Conservation (phyloP, 2,329 filamentous ascomycete genomes). For the Nigrospora sphaerica region DNA sequence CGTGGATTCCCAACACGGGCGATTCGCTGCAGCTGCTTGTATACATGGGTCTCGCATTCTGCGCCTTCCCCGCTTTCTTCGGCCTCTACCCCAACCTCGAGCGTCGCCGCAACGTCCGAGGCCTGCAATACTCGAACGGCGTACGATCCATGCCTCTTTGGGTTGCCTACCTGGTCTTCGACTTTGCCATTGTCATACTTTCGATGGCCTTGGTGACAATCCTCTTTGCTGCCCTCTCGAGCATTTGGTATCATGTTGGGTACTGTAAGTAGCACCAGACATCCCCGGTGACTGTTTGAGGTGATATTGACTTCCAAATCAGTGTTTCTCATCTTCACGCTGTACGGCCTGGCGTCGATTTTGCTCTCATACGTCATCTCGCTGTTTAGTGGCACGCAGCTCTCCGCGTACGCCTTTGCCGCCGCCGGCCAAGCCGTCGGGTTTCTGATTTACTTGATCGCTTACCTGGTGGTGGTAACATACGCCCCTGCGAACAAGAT, state of each 20-base stretch:
- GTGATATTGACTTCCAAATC: too few species aligned
- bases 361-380: conserved; percentile 77
- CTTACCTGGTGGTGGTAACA: conserved; percentile 65
- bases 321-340: conserved; percentile 69
- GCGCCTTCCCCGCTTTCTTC: conserved; percentile 79
- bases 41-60: conserved; percentile 75
- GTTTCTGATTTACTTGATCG: conserved; percentile 66
- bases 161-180: conserved; percentile 75
- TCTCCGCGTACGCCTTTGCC: conserved; percentile 78
- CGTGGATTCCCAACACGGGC: conserved; percentile 62
- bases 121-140: conserved; percentile 86
- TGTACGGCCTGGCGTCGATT: conserved; percentile 74
- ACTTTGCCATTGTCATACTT: conserved; percentile 66
- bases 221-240: conserved; percentile 59
- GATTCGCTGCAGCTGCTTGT: conserved; percentile 71
- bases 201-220: conserved; percentile 59
- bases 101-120: conserved; percentile 69
- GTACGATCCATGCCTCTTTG: conserved; percentile 77
- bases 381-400: conserved; percentile 69
- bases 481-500: conserved; percentile 65
- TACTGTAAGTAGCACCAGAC: conserved; percentile 36
- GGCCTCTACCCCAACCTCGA: conserved; percentile 84
- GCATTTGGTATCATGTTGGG: conserved; percentile 69
- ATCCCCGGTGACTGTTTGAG: background rate
- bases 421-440: conserved; percentile 68